Percentiles rank a stretch among this genome's conserved stretches.
Evolutionary conservation across 2,329 filamentous ascomycete genomes (phyloP).

Genomic region (Aureobasidium vineae): DNA sequence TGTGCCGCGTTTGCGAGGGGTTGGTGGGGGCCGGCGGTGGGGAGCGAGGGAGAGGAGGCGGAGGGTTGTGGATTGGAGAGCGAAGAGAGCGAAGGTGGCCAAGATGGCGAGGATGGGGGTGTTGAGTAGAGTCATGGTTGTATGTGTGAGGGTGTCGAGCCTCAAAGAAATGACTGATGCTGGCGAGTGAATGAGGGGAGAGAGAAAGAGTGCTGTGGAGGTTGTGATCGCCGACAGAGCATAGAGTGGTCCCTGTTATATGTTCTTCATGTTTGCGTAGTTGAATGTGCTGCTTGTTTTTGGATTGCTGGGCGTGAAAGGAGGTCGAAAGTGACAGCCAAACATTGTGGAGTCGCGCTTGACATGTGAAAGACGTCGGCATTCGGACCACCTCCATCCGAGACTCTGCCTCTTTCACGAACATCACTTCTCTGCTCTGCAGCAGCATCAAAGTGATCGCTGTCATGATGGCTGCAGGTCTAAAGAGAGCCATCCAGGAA

Average conservation of each 20-base stretch:
- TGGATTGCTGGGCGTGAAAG: background rate
- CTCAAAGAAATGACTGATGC: background rate
- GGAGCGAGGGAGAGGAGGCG: conserved; percentile 45
- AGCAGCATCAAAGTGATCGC: background rate
- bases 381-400: background rate
- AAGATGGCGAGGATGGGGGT: conserved; percentile 35
- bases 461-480: background rate
- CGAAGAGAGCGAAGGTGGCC: conserved; percentile 37
- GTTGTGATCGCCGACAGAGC: background rate
- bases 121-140: conserved; percentile 15
- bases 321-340: background rate
- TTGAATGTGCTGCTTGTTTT: background rate
- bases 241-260: background rate
- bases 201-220: too few species aligned
- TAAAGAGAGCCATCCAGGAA: background rate
- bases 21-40: conserved; percentile 32
- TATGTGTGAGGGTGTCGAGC: background rate
- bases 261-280: background rate
- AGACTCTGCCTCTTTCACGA: background rate
- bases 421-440: too few species aligned
- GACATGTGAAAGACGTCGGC: conserved; percentile 12
- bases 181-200: background rate
- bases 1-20: conserved; percentile 35
- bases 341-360: background rate
- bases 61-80: conserved; percentile 38